Conservation (phyloP, 2,329 filamentous ascomycete species). For the Xylariaceae sp. region DNA sequence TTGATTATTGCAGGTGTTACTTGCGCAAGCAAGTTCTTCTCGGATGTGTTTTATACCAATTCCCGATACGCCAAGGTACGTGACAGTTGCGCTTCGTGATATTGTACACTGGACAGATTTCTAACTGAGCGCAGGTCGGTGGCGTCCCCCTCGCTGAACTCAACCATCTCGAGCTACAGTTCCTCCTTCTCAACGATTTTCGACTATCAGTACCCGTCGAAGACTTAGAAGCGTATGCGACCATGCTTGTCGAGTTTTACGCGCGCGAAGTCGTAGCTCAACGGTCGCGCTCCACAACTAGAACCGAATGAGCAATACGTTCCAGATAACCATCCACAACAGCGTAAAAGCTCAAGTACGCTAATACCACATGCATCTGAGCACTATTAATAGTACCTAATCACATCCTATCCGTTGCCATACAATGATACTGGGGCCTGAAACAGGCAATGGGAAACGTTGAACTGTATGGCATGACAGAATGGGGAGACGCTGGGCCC, state of each 20-base stretch:
- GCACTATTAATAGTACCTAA: constrained; percentile 26
- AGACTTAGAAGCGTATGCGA: constrained; percentile 95
- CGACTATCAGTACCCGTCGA: constrained; percentile 90
- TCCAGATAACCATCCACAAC: background rate
- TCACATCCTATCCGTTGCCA: constrained; percentile 15
- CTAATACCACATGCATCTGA: constrained; percentile 14
- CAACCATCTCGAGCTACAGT: constrained; percentile 95
- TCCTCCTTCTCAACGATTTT: constrained; percentile 94
- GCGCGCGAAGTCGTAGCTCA: constrained; percentile 79
- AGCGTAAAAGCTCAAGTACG: background rate
- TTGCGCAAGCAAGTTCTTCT: constrained; percentile 99
- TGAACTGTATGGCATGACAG: constrained; percentile 19
- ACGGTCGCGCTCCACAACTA: constrained; percentile 33
- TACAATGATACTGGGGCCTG: background rate
- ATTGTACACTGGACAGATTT: constrained; percentile 3
- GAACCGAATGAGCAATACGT: constrained; percentile 19
- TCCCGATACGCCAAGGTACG: constrained; percentile 97
- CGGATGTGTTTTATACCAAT: constrained; percentile 98
- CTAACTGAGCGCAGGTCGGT: constrained; percentile 71
- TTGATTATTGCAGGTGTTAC: constrained; percentile 96
- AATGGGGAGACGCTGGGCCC: constrained; percentile 27
- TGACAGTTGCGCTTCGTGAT: constrained; percentile 20
- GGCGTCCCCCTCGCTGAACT: constrained; percentile 89
- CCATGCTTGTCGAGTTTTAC: constrained; percentile 98
- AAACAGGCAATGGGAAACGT: background rate